Conservation (phyloP, 306 rosid genomes). For the Sicyos edulis region DNA sequence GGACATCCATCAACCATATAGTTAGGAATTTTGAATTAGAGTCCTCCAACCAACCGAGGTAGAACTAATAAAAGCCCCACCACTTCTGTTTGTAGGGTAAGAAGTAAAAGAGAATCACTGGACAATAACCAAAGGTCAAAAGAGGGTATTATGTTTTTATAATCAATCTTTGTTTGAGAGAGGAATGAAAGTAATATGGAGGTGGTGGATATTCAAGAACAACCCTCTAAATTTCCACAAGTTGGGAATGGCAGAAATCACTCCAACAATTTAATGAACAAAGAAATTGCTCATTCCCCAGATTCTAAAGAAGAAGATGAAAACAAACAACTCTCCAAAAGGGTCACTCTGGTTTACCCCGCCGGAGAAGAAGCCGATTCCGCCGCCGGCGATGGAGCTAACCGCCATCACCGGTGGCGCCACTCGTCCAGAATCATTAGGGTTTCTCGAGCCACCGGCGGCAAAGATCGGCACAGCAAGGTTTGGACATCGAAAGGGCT, state of each 20-base stretch:
- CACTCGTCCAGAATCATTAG: slow-evolving; percentile 65
- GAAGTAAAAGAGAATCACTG: slow-evolving; percentile 3
- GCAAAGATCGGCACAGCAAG: slow-evolving; percentile 92
- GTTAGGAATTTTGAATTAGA: no score
- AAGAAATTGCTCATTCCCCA: slow-evolving; percentile 21
- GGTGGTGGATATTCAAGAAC: slow-evolving; percentile 76
- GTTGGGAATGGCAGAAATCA: slow-evolving; percentile 39
- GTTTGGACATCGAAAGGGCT: slow-evolving; percentile 87
- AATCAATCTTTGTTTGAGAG: slow-evolving; percentile 24
- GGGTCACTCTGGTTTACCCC: slow-evolving; percentile 3
- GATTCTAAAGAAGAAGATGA: slow-evolving; percentile 29
- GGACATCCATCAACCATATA: no score
- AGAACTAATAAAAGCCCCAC: background rate
- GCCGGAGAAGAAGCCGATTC: background rate
- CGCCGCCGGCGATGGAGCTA: background rate
- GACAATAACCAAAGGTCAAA: background rate
- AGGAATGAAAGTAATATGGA: slow-evolving; percentile 87
- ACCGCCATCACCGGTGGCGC: slow-evolving; percentile 53
- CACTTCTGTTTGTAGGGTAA: slow-evolving; percentile 8
- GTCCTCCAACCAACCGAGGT: no score
- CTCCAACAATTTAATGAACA: slow-evolving; percentile 29
- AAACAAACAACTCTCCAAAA: slow-evolving; percentile 29
- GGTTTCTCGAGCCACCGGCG: slow-evolving; percentile 87
- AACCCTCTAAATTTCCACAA: slow-evolving; percentile 51
- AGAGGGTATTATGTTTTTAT: background rate